These are phyloP conservation scores for Aegilops speltoides DNA, from an alignment of 176 grass and related monocot species.

Conservation along the genomic window DNA sequence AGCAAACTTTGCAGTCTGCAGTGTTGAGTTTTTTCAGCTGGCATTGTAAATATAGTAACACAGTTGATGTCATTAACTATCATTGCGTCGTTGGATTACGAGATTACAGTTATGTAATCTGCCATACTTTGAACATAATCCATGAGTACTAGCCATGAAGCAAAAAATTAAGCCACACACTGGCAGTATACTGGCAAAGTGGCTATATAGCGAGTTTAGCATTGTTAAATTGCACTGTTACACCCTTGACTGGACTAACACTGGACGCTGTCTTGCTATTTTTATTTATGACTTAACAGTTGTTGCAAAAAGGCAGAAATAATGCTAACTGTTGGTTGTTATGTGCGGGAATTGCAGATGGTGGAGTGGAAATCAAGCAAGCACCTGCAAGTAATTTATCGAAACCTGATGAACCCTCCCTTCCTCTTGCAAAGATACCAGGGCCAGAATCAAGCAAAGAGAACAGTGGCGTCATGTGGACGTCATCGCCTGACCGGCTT, in stretches of 20 bases:
- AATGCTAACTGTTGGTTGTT: slow-evolving; percentile 32
- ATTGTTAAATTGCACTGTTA: background rate
- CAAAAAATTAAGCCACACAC: background rate
- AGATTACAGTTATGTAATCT: background rate
- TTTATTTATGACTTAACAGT: background rate
- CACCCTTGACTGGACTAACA: background rate
- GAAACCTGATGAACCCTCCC: slow-evolving; percentile 45
- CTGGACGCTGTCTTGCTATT: background rate
- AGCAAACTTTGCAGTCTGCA: background rate
- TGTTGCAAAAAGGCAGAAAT: background rate
- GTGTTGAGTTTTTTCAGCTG: background rate
- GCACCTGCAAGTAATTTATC: slow-evolving; percentile 28
- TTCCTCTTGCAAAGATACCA: slow-evolving; percentile 65
- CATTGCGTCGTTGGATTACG: background rate
- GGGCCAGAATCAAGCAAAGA: slow-evolving; percentile 44
- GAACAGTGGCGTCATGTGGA: slow-evolving; percentile 61
- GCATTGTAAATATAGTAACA: background rate
- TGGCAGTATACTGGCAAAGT: background rate
- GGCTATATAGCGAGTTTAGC: background rate
- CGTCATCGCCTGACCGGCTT: slow-evolving; percentile 59
- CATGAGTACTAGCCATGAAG: background rate
- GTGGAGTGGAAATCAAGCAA: slow-evolving; percentile 46
- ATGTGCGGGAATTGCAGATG: slow-evolving; percentile 37
- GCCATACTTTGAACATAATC: background rate
- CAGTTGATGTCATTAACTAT: background rate